Percentiles rank a stretch among this genome's conserved stretches.
These are phyloP conservation scores for Barnettozyma sucrosica DNA, from an alignment of 805 yeast genomes.

Conservation along the genomic window DNA sequence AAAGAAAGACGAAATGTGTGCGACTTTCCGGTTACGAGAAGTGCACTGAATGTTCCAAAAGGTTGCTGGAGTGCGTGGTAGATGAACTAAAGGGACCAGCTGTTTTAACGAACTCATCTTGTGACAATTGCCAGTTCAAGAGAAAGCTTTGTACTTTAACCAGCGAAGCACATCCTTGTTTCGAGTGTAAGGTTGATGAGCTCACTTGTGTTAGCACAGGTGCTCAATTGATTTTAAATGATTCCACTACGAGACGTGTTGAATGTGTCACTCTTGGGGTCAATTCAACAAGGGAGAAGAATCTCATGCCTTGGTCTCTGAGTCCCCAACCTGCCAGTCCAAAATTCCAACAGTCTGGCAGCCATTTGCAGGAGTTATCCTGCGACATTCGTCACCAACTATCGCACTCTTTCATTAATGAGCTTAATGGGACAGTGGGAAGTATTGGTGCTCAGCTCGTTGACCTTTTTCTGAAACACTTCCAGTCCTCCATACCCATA, in stretches of 20 bases:
- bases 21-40: conserved; percentile 18
- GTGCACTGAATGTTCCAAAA: conserved; percentile 29
- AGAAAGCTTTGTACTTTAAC: conserved; percentile 15
- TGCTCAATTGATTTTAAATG: neutral
- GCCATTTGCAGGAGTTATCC: neutral
- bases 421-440: conserved; percentile 19
- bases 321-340: neutral
- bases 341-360: neutral
- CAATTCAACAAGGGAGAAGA: neutral
- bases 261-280: neutral
- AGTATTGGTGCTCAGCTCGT: conserved; percentile 21
- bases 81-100: neutral
- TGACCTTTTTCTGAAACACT: conserved; percentile 22
- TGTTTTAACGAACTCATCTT: neutral
- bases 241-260: neutral
- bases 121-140: conserved; percentile 12
- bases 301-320: neutral
- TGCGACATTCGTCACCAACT: conserved; percentile 1
- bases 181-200: conserved; percentile 14
- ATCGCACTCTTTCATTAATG: conserved; percentile 20
- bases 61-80: conserved; percentile 27
- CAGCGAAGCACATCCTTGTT: conserved; percentile 8
- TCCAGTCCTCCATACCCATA: conserved; percentile 26
- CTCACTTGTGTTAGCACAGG: conserved; percentile 4
- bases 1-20: conserved; percentile 32